phyloP scores from a whole-genome alignment of 768 basidiomycete genomes.

The Panaeolus cyanescens region DNA sequence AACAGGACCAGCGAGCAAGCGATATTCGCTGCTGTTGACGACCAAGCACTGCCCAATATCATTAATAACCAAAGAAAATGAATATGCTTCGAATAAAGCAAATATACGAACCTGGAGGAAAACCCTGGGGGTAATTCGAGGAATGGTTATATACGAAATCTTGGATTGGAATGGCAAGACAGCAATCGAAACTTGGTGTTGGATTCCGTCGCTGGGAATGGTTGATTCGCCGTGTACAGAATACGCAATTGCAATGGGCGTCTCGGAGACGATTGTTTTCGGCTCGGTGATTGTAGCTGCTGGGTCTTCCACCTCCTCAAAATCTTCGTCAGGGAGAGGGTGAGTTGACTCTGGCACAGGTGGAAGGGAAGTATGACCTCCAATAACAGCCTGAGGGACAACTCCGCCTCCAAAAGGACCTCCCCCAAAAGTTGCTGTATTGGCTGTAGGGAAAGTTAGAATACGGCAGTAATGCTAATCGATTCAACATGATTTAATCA shows the following conservation, averaged over 20 bases:
- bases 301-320: constrained; percentile 30
- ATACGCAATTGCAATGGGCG: constrained; percentile 53
- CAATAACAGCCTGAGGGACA: constrained; percentile 1
- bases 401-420: background rate
- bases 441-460: background rate
- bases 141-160: constrained; percentile 50
- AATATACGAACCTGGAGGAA: constrained; percentile 46
- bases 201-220: constrained; percentile 54
- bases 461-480: no score
- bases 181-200: constrained; percentile 57
- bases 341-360: no score
- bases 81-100: background rate
- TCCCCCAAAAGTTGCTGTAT: background rate
- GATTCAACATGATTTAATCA: no score
- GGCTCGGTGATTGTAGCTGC: constrained; percentile 30
- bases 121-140: constrained; percentile 47
- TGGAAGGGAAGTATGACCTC: no score
- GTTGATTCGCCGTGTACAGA: constrained; percentile 49
- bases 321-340: constrained; percentile 19
- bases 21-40: constrained; percentile 59
- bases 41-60: constrained; percentile 40
- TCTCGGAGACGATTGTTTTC: constrained; percentile 49
- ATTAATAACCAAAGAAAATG: background rate
- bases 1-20: constrained; percentile 54
- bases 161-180: constrained; percentile 46